A percentile compares a stretch with the other conserved stretches of the same genome.
These are phyloP conservation scores for Capsicum chinense DNA, from an alignment of 257 asterid species.

Conservation along the genomic window DNA sequence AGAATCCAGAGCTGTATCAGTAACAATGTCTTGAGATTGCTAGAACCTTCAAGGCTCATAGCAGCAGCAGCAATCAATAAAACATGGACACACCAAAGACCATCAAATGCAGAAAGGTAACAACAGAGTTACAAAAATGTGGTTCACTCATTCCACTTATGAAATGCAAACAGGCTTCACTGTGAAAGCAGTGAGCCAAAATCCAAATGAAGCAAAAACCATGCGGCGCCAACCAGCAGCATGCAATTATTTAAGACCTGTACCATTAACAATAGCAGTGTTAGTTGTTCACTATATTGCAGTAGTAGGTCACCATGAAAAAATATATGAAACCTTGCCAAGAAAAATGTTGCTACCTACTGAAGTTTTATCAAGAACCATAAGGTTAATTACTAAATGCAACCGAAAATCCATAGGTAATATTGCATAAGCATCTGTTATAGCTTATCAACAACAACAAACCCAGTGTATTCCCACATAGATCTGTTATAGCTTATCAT, in stretches of 20 bases:
- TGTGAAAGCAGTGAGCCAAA: not conserved
- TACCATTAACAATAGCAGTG: not conserved
- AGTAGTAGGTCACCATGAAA: not conserved
- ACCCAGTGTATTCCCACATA: not conserved
- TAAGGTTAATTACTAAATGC: not conserved
- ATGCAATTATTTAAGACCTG: not conserved
- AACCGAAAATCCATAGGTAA: not conserved
- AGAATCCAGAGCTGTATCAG: not conserved
- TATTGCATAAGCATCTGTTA: not conserved
- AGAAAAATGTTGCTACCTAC: not conserved
- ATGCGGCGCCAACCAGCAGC: not conserved
- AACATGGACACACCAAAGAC: not conserved
- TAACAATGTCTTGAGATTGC: not conserved
- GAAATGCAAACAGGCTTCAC: not conserved
- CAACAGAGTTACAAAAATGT: not conserved
- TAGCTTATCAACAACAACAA: not conserved
- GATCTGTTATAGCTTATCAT: not conserved
- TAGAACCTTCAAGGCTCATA: not conserved
- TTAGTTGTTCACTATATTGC: not conserved
- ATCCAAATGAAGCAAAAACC: constrained; percentile 11
- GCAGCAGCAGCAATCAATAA: not conserved
- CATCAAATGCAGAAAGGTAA: not conserved
- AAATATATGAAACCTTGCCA: not conserved
- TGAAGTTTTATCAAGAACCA: not conserved
- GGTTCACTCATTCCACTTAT: not conserved